Evolutionary conservation across 1,139 yeast species (phyloP).

Genomic region (Geotrichum macrosporum): DNA sequence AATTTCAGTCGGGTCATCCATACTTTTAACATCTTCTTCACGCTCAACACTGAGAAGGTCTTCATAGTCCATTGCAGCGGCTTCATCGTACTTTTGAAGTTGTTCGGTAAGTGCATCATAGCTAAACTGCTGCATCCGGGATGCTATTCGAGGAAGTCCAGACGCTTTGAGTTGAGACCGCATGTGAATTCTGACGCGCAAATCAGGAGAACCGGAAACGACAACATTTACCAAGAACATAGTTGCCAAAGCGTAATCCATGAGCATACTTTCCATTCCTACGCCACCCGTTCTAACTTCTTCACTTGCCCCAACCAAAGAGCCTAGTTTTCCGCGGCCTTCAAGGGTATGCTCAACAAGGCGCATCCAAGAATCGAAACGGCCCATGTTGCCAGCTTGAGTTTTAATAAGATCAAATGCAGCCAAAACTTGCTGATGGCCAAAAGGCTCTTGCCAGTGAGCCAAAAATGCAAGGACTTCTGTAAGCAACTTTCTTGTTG

Average conservation of each 20-base stretch:
- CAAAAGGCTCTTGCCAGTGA: slow-evolving; percentile 48
- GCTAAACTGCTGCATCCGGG: slow-evolving; percentile 56
- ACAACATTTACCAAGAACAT: slow-evolving; percentile 72
- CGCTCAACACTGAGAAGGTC: slow-evolving; percentile 58
- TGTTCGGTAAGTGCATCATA: slow-evolving; percentile 64
- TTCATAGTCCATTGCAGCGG: slow-evolving; percentile 66
- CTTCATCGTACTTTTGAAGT: slow-evolving; percentile 58
- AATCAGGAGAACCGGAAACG: slow-evolving; percentile 57
- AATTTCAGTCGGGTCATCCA: slow-evolving; percentile 66
- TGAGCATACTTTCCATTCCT: slow-evolving; percentile 62
- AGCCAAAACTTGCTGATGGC: slow-evolving; percentile 58
- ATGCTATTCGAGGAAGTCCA: slow-evolving; percentile 63
- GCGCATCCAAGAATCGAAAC: slow-evolving; percentile 80
- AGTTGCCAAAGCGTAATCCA: slow-evolving; percentile 77
- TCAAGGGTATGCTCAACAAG: slow-evolving; percentile 70
- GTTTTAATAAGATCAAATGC: slow-evolving; percentile 61
- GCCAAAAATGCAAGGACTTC: slow-evolving; percentile 63
- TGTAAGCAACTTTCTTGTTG: slow-evolving; percentile 76
- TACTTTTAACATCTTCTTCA: slow-evolving; percentile 46
- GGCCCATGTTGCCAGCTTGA: slow-evolving; percentile 57
- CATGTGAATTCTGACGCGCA: slow-evolving; percentile 64
- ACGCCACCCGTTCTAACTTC: slow-evolving; percentile 64
- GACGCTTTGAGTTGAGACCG: slow-evolving; percentile 75
- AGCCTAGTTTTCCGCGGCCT: slow-evolving; percentile 86
- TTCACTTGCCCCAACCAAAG: slow-evolving; percentile 87